phyloP scores from a whole-genome alignment of 2,329 filamentous ascomycete genomes.

The Diaporthe longicolla region DNA sequence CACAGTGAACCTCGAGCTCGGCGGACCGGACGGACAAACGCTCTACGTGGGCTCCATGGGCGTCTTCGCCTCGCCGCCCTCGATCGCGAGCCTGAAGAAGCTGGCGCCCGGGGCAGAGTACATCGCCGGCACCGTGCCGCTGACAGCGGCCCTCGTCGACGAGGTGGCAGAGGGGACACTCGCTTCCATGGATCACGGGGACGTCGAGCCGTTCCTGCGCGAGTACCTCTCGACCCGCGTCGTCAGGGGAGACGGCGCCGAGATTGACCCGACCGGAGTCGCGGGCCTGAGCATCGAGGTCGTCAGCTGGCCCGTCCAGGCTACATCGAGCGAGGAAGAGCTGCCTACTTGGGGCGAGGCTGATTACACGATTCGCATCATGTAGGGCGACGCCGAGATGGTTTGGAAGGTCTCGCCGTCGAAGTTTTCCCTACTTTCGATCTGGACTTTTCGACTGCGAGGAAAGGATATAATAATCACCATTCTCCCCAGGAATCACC shows the following conservation, averaged over 20 bases:
- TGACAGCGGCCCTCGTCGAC: slow-evolving; percentile 64
- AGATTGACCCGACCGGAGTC: slow-evolving; percentile 49
- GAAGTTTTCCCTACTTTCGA: neutral
- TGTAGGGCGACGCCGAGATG: neutral
- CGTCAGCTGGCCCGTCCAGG: slow-evolving; percentile 55
- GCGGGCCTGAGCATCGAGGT: slow-evolving; percentile 54
- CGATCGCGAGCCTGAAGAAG: slow-evolving; percentile 42
- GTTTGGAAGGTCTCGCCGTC: too few species aligned
- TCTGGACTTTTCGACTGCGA: neutral
- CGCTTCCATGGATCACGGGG: slow-evolving; percentile 53
- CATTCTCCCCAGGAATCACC: neutral
- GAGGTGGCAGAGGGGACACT: slow-evolving; percentile 56
- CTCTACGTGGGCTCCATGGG: slow-evolving; percentile 72
- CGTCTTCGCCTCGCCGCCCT: slow-evolving; percentile 60
- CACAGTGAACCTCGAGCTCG: slow-evolving; percentile 78
- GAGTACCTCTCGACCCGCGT: slow-evolving; percentile 54
- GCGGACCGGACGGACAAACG: slow-evolving; percentile 52
- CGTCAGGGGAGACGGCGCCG: slow-evolving; percentile 48
- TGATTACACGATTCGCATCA: slow-evolving; percentile 36
- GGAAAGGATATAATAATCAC: neutral
- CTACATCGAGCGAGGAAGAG: slow-evolving; percentile 51
- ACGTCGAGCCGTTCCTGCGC: slow-evolving; percentile 59
- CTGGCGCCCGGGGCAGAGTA: slow-evolving; percentile 54
- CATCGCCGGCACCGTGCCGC: slow-evolving; percentile 65
- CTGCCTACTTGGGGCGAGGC: slow-evolving; percentile 56